A percentile compares a stretch with the other conserved stretches of the same genome.
Evolutionary conservation across 441 rosid species (phyloP).

Genomic region (Geranium incanum): DNA sequence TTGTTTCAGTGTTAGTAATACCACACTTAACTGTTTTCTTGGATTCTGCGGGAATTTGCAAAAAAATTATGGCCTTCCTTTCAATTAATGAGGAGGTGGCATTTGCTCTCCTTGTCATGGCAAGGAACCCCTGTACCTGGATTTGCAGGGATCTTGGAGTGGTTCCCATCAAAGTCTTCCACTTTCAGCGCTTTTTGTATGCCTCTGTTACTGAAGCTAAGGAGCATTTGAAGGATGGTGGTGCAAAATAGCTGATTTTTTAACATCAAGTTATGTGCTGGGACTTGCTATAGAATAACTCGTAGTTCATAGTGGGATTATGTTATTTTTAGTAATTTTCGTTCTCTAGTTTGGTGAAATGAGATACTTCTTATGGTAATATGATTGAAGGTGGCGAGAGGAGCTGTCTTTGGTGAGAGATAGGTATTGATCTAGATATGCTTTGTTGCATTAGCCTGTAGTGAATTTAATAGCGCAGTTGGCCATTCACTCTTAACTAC

Average conservation of each 20-base stretch:
- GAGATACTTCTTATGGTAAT: slow-evolving; percentile 9
- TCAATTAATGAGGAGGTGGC: neutral
- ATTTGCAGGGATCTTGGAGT: neutral
- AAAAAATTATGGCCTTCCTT: neutral
- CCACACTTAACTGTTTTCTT: neutral
- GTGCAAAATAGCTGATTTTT: neutral
- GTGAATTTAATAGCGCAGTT: slow-evolving; percentile 14
- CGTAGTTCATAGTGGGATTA: neutral
- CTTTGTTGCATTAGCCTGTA: slow-evolving; percentile 5
- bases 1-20: slow-evolving; percentile 1
- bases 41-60: neutral
- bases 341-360: slow-evolving; percentile 10
- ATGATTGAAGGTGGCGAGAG: slow-evolving; percentile 8
- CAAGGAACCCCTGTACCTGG: neutral
- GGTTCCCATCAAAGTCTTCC: neutral
- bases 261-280: slow-evolving; percentile 4
- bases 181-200: neutral
- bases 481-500: slow-evolving; percentile 10
- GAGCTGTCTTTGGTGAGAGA: slow-evolving; percentile 12
- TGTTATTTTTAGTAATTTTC: neutral
- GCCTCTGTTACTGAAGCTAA: neutral
- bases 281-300: slow-evolving; percentile 4
- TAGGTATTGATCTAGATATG: slow-evolving; percentile 1
- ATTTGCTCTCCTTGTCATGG: neutral
- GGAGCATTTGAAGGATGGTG: slow-evolving; percentile 18